Base-by-base conservation (phyloP, 768 basidiomycete genomes). In the Goffeauzyma gilvescens region DNA sequence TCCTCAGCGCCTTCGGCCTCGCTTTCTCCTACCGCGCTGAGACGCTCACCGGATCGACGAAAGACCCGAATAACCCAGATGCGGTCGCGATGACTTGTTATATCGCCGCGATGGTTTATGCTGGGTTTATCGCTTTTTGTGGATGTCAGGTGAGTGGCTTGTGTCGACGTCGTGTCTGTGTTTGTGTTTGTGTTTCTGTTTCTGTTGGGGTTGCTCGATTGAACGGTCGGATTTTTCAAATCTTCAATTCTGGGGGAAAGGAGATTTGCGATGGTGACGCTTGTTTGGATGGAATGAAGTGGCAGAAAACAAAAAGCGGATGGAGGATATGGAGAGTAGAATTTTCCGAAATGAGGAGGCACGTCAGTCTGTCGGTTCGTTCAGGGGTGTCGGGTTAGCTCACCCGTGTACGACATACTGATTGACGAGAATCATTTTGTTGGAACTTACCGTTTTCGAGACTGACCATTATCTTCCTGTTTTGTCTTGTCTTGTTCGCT, bases 71-170 rank as follows among this genome's bases (percentile, higher is more conserved):
- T 13, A 57, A 68, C 38, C 64, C 66, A 1, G 52, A 55, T 25
- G 57, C 55, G 7, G 65, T 66, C n/a, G 66, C 66, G 5, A 53
- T 45, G 34, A 55, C 57, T 12, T 66, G 65, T 52, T 68, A 67
- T 43, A 44, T 50, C 12, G 62, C 66, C 7, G 66, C 67, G 1
- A 41, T 62, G 5, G 54, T 67, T 10, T 68, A 67, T 49, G 64
- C 59, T 20, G 59, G 48, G 4, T 64, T 65, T 38, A 50, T 65
- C 22, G 60, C 46, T 3, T 63, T 66, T 38, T 67, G 64, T 43
- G 63, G 63, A 15, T 54, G 60, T 41, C 66, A 67, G 52, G 66
- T 66, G 48, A 46, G 62, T 57, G 6, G 6, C 4, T 17, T 17
- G 9, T 17, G 17, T 5, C 27, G 23, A 13, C 30, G 27, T 44